These are phyloP conservation scores for Pittosporum tobira DNA, from an alignment of 129 eudicot genomes.

Conservation along the genomic window DNA sequence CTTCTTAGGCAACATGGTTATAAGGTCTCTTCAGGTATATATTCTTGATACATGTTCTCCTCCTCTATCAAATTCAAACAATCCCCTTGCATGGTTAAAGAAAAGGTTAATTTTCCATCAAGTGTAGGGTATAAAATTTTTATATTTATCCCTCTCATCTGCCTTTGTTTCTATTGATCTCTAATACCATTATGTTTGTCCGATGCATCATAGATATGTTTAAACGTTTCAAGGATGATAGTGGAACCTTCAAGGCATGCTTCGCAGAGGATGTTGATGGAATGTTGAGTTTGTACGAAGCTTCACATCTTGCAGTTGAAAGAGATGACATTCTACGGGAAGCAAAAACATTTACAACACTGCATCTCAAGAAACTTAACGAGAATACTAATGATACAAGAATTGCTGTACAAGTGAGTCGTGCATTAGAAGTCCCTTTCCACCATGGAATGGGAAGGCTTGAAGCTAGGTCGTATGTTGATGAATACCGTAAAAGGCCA, in stretches of 20 bases:
- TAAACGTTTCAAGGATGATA: slow-evolving; percentile 10
- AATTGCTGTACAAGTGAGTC: slow-evolving; percentile 2
- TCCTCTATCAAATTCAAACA: too few relatives aligned
- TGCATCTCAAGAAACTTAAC: slow-evolving; percentile 1
- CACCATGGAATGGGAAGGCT: slow-evolving; percentile 14
- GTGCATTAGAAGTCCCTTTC: slow-evolving; percentile 24
- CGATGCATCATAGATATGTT: not conserved
- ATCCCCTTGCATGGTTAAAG: too few relatives aligned
- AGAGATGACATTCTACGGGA: slow-evolving; percentile 17
- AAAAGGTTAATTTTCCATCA: too few relatives aligned
- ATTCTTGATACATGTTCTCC: too few relatives aligned
- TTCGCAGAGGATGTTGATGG: slow-evolving; percentile 11
- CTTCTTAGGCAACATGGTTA: slow-evolving; percentile 13
- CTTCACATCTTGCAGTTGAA: slow-evolving; percentile 26
- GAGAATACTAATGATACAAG: not conserved
- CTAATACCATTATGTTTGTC: too few relatives aligned
- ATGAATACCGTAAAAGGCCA: slow-evolving; percentile 7
- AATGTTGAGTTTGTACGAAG: slow-evolving; percentile 27
- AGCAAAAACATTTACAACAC: slow-evolving; percentile 17
- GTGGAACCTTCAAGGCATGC: slow-evolving; percentile 14
- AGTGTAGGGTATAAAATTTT: too few relatives aligned
- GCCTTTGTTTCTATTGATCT: too few relatives aligned
- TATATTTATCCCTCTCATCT: too few relatives aligned
- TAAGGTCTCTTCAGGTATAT: slow-evolving; percentile 5
- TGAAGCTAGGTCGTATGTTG: slow-evolving; percentile 32